Evolutionary conservation across 2,329 filamentous ascomycete species (phyloP).

Genomic region (Aspergillus ochraceus): DNA sequence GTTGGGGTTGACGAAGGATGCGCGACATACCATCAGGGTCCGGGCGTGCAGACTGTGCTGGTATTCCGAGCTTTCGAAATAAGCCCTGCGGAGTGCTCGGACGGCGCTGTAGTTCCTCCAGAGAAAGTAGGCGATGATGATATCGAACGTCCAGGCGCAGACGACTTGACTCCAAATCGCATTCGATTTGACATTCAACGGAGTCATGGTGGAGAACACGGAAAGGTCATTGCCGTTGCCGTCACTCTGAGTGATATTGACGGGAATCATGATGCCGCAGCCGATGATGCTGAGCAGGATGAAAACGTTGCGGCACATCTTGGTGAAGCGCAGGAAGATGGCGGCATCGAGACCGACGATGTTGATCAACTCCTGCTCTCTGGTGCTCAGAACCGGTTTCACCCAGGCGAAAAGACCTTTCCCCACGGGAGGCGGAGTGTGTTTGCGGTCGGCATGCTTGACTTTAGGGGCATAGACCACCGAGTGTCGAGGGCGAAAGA

Average conservation of each 20-base stretch:
- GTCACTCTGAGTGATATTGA: constrained; percentile 64
- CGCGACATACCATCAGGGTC: constrained; percentile 54
- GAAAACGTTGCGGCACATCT: constrained; percentile 94
- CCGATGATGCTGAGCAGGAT: constrained; percentile 69
- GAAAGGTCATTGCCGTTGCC: constrained; percentile 26
- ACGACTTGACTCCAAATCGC: constrained; percentile 61
- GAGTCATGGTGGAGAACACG: constrained; percentile 50
- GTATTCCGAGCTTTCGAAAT: constrained; percentile 85
- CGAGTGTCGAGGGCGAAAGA: constrained; percentile 86
- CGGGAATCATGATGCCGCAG: constrained; percentile 74
- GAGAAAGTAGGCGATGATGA: constrained; percentile 75
- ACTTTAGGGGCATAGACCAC: constrained; percentile 92
- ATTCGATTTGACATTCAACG: constrained; percentile 48
- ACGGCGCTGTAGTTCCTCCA: constrained; percentile 89
- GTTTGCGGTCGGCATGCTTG: constrained; percentile 87
- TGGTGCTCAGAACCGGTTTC: constrained; percentile 71
- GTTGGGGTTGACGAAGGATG: neutral
- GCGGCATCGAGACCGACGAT: constrained; percentile 88
- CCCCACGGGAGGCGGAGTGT: constrained; percentile 81
- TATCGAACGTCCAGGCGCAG: constrained; percentile 65
- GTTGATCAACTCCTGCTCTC: constrained; percentile 74
- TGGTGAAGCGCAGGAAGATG: constrained; percentile 81
- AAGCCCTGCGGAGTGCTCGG: constrained; percentile 67
- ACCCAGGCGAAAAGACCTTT: constrained; percentile 90
- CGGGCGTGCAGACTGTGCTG: constrained; percentile 79